phyloP scores from a whole-genome alignment of 768 basidiomycete genomes.

The Pisolithus tinctorius region DNA sequence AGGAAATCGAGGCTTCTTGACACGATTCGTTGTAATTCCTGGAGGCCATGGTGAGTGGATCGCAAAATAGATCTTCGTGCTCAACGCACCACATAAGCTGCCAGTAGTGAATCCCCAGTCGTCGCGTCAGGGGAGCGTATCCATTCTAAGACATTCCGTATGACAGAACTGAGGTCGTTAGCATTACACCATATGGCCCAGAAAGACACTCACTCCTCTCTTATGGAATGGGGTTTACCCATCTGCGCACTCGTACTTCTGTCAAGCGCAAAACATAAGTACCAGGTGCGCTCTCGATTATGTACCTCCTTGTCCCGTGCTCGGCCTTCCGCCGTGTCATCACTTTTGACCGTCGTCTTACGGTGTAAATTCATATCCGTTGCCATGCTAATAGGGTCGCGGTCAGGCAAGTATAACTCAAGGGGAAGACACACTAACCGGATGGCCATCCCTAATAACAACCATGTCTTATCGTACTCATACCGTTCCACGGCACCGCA shows the following conservation, averaged over 20 bases:
- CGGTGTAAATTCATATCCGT: constrained; percentile 94
- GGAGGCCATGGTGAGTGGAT: constrained; percentile 1
- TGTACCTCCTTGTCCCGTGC: constrained; percentile 79
- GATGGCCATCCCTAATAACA: constrained; percentile 81
- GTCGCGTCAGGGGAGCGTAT: constrained; percentile 56
- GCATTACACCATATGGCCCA: not conserved
- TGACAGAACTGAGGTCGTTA: constrained; percentile 38
- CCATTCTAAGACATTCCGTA: constrained; percentile 78
- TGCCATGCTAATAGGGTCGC: constrained; percentile 60
- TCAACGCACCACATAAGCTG: constrained; percentile 64
- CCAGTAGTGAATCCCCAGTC: constrained; percentile 60
- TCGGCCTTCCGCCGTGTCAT: constrained; percentile 72
- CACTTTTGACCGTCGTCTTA: constrained; percentile 55
- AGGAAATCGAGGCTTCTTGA: constrained; percentile 86
- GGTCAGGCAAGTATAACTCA: constrained; percentile 7
- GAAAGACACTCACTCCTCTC: constrained; percentile 74
- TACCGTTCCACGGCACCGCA: constrained; percentile 94
- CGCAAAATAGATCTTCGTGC: not conserved
- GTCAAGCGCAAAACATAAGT: constrained; percentile 81
- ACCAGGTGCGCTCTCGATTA: constrained; percentile 94
- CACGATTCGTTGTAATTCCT: constrained; percentile 86
- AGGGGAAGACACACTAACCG: constrained; percentile 38
- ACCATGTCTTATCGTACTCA: constrained; percentile 94
- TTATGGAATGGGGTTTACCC: constrained; percentile 91
- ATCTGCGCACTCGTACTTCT: constrained; percentile 90